Conservation (phyloP, 305 asterid species). For the Andrographis paniculata region DNA sequence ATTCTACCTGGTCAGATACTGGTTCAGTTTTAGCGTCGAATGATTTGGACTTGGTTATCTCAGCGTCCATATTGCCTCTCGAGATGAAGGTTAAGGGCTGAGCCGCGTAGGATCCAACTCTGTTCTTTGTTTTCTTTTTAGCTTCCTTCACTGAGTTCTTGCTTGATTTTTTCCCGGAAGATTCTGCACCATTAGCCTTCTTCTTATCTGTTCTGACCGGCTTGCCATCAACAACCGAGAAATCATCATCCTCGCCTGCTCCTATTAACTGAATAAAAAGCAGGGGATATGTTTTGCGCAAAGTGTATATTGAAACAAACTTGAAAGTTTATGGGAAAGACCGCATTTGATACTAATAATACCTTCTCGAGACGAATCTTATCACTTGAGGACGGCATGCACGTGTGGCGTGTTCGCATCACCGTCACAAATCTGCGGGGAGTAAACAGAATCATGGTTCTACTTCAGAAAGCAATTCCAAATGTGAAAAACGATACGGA, state of each 20-base stretch:
- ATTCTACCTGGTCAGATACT: slow-evolving; percentile 27
- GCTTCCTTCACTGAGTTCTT: slow-evolving; percentile 30
- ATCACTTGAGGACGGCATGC: slow-evolving; percentile 78
- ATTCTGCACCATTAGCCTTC: slow-evolving; percentile 21
- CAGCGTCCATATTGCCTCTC: slow-evolving; percentile 60
- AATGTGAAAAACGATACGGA: not conserved
- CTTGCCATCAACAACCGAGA: slow-evolving; percentile 34
- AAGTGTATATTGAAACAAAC: not conserved
- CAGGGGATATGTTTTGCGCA: not conserved
- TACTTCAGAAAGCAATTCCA: not conserved
- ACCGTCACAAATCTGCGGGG: slow-evolving; percentile 80
- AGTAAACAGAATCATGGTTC: no score
- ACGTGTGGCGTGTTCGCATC: slow-evolving; percentile 54
- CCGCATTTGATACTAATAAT: slow-evolving; percentile 1
- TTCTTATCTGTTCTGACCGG: slow-evolving; percentile 22
- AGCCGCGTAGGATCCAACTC: slow-evolving; percentile 54
- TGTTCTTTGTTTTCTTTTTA: slow-evolving; percentile 36
- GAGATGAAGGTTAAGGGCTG: slow-evolving; percentile 83
- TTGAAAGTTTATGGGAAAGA: slow-evolving; percentile 3
- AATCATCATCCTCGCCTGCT: slow-evolving; percentile 55
- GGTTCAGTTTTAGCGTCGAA: slow-evolving; percentile 23
- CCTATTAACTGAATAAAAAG: slow-evolving; percentile 56
- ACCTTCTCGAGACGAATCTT: slow-evolving; percentile 78
- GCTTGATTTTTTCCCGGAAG: slow-evolving; percentile 29
- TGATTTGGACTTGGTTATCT: slow-evolving; percentile 30